Base-by-base conservation (phyloP, 2,329 filamentous ascomycete genomes). In the Verticillium isaacii region DNA sequence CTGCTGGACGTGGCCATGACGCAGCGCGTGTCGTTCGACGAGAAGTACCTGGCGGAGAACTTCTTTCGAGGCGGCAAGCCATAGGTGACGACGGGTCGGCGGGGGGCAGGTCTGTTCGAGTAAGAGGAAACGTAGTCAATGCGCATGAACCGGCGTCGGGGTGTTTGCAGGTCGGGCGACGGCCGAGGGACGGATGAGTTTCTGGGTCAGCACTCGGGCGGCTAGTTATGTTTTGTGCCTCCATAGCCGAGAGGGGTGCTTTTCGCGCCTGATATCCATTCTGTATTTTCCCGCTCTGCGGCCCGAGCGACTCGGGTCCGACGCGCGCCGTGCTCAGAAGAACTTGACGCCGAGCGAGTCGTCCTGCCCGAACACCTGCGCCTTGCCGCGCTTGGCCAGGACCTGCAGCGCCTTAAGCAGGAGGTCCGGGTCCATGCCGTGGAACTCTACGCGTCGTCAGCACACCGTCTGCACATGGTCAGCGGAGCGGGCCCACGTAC, bases 301-400 rank as follows among this genome's bases (percentile, higher is more conserved):
- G 29, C 29, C 29, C 29, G 29, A 29, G 29, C 29, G 29, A 29
- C 25, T 25, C 25, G 25, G 25, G 25, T 25, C 25, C 25, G 25
- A 55, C n/a, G 12, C 25, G 25, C 15, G 25, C 29, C 34, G 37
- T 25, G 25, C 57, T 88, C 79, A 97, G 73, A 98, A 98, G 79
- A 99, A 98, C 79, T 99, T 99, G 66, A 98, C 92, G 70, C 95
- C 95, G 70, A 91, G 87, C 64, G 91, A 90, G 72, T 94, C 92
- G 70, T 94, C 93, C 60, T 87, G 85, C 37, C 94, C 94, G 78
- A 99, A 98, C 32, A 98, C 87, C 75, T 98, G 94, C 15, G 93
- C 94, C 77, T 91, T 96, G 68, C 93, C 93, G 65, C 89, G 85
- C 82, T 96, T 97, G 39, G 96, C 93, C 57, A 97, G 82, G 58